Evolutionary conservation across 2,329 filamentous ascomycete species (phyloP), one percentile per base, ranked within the genome.

Genomic region (Aspergillus sp.): DNA sequence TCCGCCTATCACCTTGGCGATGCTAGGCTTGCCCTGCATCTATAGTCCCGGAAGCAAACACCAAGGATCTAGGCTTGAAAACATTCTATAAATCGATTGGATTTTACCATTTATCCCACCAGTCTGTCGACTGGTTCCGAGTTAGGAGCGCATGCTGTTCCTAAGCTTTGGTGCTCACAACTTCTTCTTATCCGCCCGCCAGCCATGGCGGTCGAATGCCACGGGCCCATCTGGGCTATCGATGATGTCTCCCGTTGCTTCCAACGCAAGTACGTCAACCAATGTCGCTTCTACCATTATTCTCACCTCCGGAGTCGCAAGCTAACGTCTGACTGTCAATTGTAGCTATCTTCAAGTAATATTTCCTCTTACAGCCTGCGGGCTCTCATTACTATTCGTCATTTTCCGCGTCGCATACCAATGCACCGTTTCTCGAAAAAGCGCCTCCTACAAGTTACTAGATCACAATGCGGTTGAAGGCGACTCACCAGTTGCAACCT

Each of bases 301-400:
- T 8, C n/a, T 30, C 10, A 30, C 1, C 10, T 11, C 17, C 47
- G 19, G n/a, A 15, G 21, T 17, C 32, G 6, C 7, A 19, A 11
- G 54, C 51, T 60, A 39, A 61, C 21, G 3, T 36, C 4, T 36
- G 2, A 8, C 8, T 19, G 5, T 30, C 48, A 17, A 49, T 57
- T 38, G 5, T 56, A 94, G 91, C 75, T 93, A 90, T 75, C 84
- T 96, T 57, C 88, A 91, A 76, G 86, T 91, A 62, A 81, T 96
- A 50, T 83, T 98, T 57, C 95, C 95, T 57, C 80, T 95, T 62
- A 78, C 88, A 62, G 82, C 89, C 60, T 86, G 92, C 75, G 83
- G 78, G 64, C 68, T 90, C 25, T 98, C 95, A 6, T 74, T 93
- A 66, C 73, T 90, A 55, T 82, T 87, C 67, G 84, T 96, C 59